Percentiles rank a stretch among this genome's conserved stretches.
Evolutionary conservation across 179 eudicot genomes (phyloP).

Genomic region (Beta lomatogona): DNA sequence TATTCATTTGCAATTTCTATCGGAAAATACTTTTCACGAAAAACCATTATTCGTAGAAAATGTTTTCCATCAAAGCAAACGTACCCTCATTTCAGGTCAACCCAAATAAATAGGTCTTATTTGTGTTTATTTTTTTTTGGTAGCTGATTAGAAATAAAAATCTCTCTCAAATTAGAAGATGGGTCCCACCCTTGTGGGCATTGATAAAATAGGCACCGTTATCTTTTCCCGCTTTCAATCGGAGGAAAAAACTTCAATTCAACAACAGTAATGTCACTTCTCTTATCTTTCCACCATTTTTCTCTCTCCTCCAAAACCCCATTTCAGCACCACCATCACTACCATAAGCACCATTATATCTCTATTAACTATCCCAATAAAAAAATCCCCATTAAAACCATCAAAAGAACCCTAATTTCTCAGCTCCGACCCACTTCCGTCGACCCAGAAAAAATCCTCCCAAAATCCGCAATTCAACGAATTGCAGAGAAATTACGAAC

Average conservation of each 20-base stretch:
- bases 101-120: too few species aligned
- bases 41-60: too few species aligned
- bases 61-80: too few species aligned
- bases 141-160: too few species aligned
- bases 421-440: slow-evolving; percentile 23
- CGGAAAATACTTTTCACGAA: too few species aligned
- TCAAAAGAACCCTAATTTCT: slow-evolving; percentile 30
- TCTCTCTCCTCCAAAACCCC: slow-evolving; percentile 25
- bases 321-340: slow-evolving; percentile 11
- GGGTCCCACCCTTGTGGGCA: too few species aligned
- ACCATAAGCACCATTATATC: not conserved
- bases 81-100: too few species aligned
- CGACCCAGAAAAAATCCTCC: slow-evolving; percentile 34
- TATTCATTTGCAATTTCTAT: too few species aligned
- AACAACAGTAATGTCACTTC: slow-evolving; percentile 28
- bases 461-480: slow-evolving; percentile 83
- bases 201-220: not conserved
- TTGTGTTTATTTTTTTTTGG: too few species aligned
- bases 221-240: slow-evolving; percentile 12
- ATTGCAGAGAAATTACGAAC: slow-evolving; percentile 90
- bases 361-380: slow-evolving; percentile 6
- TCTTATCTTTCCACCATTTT: slow-evolving; percentile 28
- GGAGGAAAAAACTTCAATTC: not conserved
- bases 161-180: too few species aligned
- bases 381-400: slow-evolving; percentile 36